A percentile compares a stretch with the other conserved stretches of the same genome.
phyloP scores from a whole-genome alignment of 108 stramenopile genomes.

The Cyclotella atomus region DNA sequence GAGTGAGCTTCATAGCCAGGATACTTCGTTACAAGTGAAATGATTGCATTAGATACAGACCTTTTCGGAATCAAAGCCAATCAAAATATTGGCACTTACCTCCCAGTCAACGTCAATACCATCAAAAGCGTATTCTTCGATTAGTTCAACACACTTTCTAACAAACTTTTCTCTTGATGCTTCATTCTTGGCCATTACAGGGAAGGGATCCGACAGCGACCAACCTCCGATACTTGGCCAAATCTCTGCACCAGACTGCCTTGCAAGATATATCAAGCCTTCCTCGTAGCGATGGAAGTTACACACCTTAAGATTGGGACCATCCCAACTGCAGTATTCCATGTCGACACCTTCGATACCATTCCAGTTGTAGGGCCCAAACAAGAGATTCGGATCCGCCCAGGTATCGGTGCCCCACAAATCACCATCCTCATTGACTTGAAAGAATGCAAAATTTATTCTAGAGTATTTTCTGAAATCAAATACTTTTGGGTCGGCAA shows the following conservation, averaged over 20 bases:
- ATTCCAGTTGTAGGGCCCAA: not conserved
- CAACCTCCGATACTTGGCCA: slow-evolving; percentile 20
- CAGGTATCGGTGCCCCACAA: slow-evolving; percentile 29
- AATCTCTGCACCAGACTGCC: not conserved
- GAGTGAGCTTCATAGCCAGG: slow-evolving; percentile 17
- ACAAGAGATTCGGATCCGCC: not conserved
- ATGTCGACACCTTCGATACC: not conserved
- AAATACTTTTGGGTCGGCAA: slow-evolving; percentile 25
- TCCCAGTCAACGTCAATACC: slow-evolving; percentile 20
- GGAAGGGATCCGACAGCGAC: slow-evolving; percentile 16
- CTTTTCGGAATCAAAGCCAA: too few relatives aligned
- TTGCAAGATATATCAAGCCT: slow-evolving; percentile 16
- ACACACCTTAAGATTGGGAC: not conserved
- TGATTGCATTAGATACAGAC: not conserved
- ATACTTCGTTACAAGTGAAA: not conserved
- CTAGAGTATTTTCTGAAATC: slow-evolving; percentile 25
- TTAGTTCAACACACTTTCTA: slow-evolving; percentile 12
- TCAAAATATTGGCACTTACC: too few relatives aligned
- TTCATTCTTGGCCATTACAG: not conserved
- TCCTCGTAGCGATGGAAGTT: not conserved
- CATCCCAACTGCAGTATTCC: slow-evolving; percentile 11
- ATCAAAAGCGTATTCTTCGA: slow-evolving; percentile 14
- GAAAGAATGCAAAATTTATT: slow-evolving; percentile 47
- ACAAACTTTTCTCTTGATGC: not conserved
- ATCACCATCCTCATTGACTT: slow-evolving; percentile 21